A percentile compares a stretch with the other conserved stretches of the same genome.
phyloP scores from a whole-genome alignment of 2,329 filamentous ascomycete genomes.

The Epicoccum sorghinum region DNA sequence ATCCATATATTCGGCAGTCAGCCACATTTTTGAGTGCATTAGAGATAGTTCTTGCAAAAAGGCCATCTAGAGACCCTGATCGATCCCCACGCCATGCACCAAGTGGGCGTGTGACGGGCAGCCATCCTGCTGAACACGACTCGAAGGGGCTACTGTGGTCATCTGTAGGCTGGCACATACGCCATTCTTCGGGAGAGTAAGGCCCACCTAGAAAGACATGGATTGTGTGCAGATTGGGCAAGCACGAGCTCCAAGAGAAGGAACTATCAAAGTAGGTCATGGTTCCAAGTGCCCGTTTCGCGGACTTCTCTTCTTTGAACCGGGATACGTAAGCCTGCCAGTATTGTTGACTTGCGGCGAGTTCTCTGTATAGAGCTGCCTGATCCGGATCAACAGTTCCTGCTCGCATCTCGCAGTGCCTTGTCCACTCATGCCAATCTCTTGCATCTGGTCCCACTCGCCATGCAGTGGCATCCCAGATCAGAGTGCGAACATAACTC shows the following conservation, averaged over 20 bases:
- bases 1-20: background rate
- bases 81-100: constrained; percentile 5
- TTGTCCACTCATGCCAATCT: constrained; percentile 17
- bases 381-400: background rate
- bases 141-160: background rate
- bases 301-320: constrained; percentile 9
- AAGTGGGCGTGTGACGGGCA: constrained; percentile 1
- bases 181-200: background rate
- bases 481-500: constrained; percentile 13
- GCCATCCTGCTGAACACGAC: no score
- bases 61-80: background rate
- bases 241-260: background rate
- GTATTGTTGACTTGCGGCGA: constrained; percentile 8
- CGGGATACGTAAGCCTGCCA: constrained; percentile 16
- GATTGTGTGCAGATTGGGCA: constrained; percentile 1
- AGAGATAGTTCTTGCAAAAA: background rate
- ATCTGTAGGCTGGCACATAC: background rate
- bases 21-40: background rate
- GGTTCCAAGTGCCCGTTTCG: background rate
- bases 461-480: constrained; percentile 20
- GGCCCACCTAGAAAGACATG: background rate
- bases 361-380: background rate
- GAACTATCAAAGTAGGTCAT: no score
- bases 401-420: constrained; percentile 1
- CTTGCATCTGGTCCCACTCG: constrained; percentile 6